Percentiles rank a stretch among this genome's conserved stretches.
Evolutionary conservation across 345 rosid genomes (phyloP).

Genomic region (Clarkia xantiana): DNA sequence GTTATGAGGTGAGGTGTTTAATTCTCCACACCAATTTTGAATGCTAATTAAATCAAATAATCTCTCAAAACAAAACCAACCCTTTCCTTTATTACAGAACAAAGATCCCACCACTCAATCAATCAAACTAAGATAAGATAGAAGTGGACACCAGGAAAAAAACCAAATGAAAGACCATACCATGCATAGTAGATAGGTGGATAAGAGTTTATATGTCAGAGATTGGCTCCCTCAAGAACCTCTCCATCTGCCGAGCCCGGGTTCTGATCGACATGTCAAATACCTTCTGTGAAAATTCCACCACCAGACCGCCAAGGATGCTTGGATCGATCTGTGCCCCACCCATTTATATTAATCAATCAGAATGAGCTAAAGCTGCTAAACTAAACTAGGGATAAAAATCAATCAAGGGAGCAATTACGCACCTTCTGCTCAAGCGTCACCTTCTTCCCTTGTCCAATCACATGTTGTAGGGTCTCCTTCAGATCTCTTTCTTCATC

Average conservation of each 20-base stretch:
- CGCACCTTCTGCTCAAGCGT: slow-evolving; percentile 70
- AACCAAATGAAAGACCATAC: too few species aligned
- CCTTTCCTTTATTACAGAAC: too few species aligned
- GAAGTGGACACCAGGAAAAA: too few species aligned
- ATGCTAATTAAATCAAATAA: too few species aligned
- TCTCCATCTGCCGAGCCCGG: slow-evolving; percentile 87
- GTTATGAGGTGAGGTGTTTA: too few species aligned
- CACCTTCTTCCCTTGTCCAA: slow-evolving; percentile 73
- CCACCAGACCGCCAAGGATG: slow-evolving; percentile 78
- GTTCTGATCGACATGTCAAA: slow-evolving; percentile 93
- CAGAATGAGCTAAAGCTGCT: neutral
- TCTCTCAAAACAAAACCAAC: too few species aligned
- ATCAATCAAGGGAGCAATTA: neutral
- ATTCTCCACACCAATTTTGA: too few species aligned
- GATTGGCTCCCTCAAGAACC: slow-evolving; percentile 66
- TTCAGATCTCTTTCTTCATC: slow-evolving; percentile 77
- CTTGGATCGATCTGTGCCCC: slow-evolving; percentile 68
- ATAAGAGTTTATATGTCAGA: slow-evolving; percentile 1
- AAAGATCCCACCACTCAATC: too few species aligned
- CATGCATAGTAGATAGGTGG: too few species aligned
- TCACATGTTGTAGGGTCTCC: slow-evolving; percentile 58
- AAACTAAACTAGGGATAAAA: neutral
- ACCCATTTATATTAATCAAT: neutral
- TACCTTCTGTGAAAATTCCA: slow-evolving; percentile 79
- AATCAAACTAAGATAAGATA: too few species aligned